Evolutionary conservation across 1,284 basidiomycete genomes (phyloP), one percentile per base, ranked within the genome.

Genomic region (Sporisorium graminicola): DNA sequence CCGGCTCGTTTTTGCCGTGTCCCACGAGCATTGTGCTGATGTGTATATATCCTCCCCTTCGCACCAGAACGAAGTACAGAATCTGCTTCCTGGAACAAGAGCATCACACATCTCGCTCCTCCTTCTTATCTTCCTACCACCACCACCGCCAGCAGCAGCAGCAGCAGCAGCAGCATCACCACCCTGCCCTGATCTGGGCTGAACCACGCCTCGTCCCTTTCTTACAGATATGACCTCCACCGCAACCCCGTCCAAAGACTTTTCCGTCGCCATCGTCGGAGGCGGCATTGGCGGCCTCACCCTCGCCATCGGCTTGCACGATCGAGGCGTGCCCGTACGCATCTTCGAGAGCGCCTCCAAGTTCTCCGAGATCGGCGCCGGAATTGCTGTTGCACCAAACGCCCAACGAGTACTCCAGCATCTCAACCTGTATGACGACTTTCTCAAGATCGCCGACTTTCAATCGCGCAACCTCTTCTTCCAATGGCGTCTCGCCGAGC

Each of bases 271-370:
- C 37, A 61, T 79, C 40, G 33, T 79, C 6, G 77, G 77, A 24
- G 77, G 77, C 22, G 77, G 77, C 35, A 79, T 79, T 22, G 74
- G 74, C n/a, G 77, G 77, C 1, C 66, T 79, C 18, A 74, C 66
- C 22, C 59, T 70, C 6, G 74, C 77, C 53, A 70, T 74, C 20
- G 77, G 70, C 12, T 55, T 79, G 1, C 58, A 70, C 42, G 13
- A 51, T 6, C 60, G 57, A 0, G 58, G 61, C 42, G 59, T 79
- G 5, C 61, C 62, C 20, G 67, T 77, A 0, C 64, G 54, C 29
- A 61, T 79, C 57, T 79, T 77, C n/a, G 77, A 79, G 47, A 46
- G 52, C 9, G 77, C 77, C 10, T 26, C 64, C 27, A 49, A 65
- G 44, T 78, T 75, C 49, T 47, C 57, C 37, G 73, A 77, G 65